phyloP scores from a whole-genome alignment of 1,284 basidiomycete genomes.

The Exsudoporus floridanus region DNA sequence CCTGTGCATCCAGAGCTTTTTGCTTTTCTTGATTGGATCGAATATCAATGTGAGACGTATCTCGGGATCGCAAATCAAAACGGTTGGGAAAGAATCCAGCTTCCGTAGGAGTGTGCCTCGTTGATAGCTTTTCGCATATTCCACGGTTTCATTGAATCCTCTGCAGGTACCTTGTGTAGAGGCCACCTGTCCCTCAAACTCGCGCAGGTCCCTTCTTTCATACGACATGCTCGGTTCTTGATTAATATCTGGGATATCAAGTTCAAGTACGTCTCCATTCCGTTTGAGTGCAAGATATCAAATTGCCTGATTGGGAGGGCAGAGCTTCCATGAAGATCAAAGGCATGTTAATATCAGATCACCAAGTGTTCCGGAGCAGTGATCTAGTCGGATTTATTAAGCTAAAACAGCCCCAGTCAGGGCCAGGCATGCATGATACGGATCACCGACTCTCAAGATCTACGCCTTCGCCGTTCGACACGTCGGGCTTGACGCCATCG shows the following conservation, averaged over 20 bases:
- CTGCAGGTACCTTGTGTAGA: too few relatives aligned
- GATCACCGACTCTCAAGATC: conserved; percentile 13
- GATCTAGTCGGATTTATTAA: conserved; percentile 16
- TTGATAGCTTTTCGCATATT: not conserved
- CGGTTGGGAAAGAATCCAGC: not conserved
- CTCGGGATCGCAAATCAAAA: not conserved
- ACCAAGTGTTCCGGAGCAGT: not conserved
- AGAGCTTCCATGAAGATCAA: not conserved
- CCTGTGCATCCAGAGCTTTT: conserved; percentile 33
- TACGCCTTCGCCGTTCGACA: conserved; percentile 1
- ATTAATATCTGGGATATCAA: not conserved
- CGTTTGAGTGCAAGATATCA: not conserved
- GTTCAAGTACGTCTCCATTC: not conserved
- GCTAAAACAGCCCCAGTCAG: not conserved
- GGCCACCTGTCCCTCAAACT: not conserved
- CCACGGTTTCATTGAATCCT: too few relatives aligned
- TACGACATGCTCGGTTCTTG: too few relatives aligned
- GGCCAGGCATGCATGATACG: not conserved
- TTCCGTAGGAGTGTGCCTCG: not conserved
- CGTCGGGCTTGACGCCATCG: not conserved
- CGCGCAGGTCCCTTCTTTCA: too few relatives aligned
- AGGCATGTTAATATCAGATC: not conserved
- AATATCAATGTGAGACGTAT: not conserved
- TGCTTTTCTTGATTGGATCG: not conserved
- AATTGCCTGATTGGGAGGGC: not conserved